phyloP scores from a whole-genome alignment of 2,329 filamentous ascomycete genomes.

The Phialophora chinensis region DNA sequence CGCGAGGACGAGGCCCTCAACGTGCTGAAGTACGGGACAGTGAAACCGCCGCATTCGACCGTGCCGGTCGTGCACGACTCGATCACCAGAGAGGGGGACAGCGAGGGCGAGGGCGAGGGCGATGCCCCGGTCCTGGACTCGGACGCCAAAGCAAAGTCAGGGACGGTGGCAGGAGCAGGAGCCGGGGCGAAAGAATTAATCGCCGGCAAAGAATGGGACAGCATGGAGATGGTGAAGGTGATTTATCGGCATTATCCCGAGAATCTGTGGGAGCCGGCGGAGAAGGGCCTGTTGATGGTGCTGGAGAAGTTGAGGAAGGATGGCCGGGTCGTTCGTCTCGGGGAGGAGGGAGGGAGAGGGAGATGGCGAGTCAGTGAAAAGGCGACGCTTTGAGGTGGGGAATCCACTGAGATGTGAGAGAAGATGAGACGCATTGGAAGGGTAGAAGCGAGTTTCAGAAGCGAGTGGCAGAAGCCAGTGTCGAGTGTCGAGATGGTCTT shows the following conservation, averaged over 20 bases:
- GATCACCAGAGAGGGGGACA: conserved; percentile 35
- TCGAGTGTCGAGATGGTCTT: too few relatives aligned
- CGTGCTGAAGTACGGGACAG: conserved; percentile 59
- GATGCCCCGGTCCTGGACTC: too few relatives aligned
- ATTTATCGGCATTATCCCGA: conserved; percentile 83
- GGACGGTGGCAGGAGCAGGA: conserved; percentile 38
- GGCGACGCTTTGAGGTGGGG: conserved; percentile 28
- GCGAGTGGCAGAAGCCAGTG: too few relatives aligned
- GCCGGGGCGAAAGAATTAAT: conserved; percentile 38
- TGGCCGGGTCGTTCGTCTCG: conserved; percentile 61
- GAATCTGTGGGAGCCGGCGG: conserved; percentile 75
- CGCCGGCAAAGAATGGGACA: conserved; percentile 61
- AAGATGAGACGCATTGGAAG: neutral
- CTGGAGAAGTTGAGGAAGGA: conserved; percentile 78
- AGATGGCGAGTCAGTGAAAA: conserved; percentile 39
- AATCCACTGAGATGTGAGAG: neutral
- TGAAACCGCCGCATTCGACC: conserved; percentile 23
- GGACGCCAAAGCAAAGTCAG: conserved; percentile 22
- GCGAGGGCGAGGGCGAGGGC: conserved; percentile 47
- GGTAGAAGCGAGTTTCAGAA: neutral
- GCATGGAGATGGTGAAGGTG: conserved; percentile 82
- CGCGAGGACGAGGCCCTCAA: conserved; percentile 79
- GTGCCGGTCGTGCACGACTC: conserved; percentile 36
- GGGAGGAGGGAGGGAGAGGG: conserved; percentile 16
- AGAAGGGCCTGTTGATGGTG: conserved; percentile 77